phyloP scores from a whole-genome alignment of 495 filamentous ascomycete species.

The Penicillium angulare region DNA sequence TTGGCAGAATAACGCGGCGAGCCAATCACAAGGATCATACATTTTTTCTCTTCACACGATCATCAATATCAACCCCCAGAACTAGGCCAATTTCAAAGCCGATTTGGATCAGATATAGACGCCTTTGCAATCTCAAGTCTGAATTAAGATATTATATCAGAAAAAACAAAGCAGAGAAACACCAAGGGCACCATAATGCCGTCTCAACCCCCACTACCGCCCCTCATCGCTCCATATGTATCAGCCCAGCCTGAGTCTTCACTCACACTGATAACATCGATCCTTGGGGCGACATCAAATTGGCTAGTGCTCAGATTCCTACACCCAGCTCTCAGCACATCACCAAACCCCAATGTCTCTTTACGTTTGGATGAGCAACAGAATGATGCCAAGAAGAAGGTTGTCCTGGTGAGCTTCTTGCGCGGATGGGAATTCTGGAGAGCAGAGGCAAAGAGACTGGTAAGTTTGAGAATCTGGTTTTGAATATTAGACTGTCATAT shows the following conservation, averaged over 20 bases:
- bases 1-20: constrained; percentile 9
- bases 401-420: constrained; percentile 79
- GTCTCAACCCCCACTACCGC: constrained; percentile 57
- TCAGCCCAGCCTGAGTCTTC: constrained; percentile 44
- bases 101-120: too few relatives aligned
- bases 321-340: constrained; percentile 48
- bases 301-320: constrained; percentile 71
- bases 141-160: neutral
- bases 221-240: constrained; percentile 67
- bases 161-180: neutral
- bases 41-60: constrained; percentile 35
- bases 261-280: constrained; percentile 69
- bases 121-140: too few relatives aligned
- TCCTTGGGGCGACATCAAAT: constrained; percentile 68
- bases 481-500: neutral
- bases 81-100: neutral
- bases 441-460: constrained; percentile 57
- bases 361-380: constrained; percentile 22
- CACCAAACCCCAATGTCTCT: constrained; percentile 17
- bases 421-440: constrained; percentile 76
- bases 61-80: neutral
- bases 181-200: constrained; percentile 36
- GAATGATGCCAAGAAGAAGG: constrained; percentile 38
- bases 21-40: constrained; percentile 32
- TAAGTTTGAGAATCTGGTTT: constrained; percentile 30